phyloP scores from a whole-genome alignment of 2,329 filamentous ascomycete genomes.

The Aspergillus quadrilineatus region DNA sequence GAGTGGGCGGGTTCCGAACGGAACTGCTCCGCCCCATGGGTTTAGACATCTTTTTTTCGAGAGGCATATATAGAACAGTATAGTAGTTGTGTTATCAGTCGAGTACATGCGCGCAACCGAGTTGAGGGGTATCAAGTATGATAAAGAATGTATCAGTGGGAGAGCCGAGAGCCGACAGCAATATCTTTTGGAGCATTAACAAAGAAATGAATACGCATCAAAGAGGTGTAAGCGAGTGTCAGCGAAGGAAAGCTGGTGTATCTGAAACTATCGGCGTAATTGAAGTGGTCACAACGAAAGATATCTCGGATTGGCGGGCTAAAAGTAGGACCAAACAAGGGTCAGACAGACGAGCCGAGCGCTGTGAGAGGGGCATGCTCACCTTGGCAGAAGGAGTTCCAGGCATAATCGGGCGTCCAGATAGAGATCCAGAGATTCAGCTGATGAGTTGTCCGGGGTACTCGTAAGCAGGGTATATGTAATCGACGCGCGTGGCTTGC shows the following conservation, averaged over 20 bases:
- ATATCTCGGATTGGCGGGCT: slow-evolving; percentile 13
- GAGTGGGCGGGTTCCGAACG: slow-evolving; percentile 6
- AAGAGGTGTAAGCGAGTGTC: slow-evolving; percentile 9
- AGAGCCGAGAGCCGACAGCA: neutral
- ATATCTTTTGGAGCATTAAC: neutral
- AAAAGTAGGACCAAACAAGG: slow-evolving; percentile 13
- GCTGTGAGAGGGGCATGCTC: slow-evolving; percentile 7
- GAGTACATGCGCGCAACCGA: slow-evolving; percentile 1
- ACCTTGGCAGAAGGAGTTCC: slow-evolving; percentile 10
- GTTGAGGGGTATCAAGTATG: neutral
- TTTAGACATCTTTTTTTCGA: slow-evolving; percentile 15
- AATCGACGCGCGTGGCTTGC: neutral
- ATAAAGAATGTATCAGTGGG: slow-evolving; percentile 4
- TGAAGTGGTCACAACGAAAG: slow-evolving; percentile 1
- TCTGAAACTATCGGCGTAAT: slow-evolving; percentile 5
- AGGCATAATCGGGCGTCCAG: slow-evolving; percentile 5
- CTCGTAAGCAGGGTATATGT: neutral
- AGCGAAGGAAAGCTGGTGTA: neutral
- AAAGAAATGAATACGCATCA: slow-evolving; percentile 4
- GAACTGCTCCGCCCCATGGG: slow-evolving; percentile 15
- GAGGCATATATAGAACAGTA: neutral
- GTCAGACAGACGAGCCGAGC: slow-evolving; percentile 9
- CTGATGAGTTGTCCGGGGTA: slow-evolving; percentile 6
- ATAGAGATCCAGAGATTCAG: neutral
- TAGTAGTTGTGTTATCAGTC: neutral